Evolutionary conservation across 495 filamentous ascomycete genomes (phyloP), one percentile per base, ranked within the genome.

Genomic region (Lasiosphaeris hirsuta): DNA sequence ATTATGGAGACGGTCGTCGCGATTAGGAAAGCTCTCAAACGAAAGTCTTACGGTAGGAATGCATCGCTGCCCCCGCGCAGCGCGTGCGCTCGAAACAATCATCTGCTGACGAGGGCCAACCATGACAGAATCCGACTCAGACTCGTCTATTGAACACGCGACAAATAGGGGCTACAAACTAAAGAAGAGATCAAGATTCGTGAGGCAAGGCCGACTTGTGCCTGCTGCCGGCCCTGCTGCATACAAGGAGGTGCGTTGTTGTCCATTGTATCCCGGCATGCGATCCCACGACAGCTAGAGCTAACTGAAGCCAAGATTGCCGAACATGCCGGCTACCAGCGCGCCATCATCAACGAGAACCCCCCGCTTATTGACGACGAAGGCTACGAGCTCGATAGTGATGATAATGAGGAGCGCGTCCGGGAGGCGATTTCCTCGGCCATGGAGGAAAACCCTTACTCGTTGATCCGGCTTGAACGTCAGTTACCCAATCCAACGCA

Each of bases 131-230:
- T 89, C 89, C 43, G 92, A 93, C 65, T 90, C 90, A 17, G 94
- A 97, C 70, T 88, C 90, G 60, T 82, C 86, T 42, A 89, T 94
- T 64, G 81, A 84, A 41, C 82, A 85, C 67, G 84, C 84, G 51
- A 92, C 89, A 7, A 97, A 96, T 71, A 89, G 93, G 64, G 91
- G 90, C 45, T 89, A 96, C 69, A 99, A 96, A 69, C 81, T 97
- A 56, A 89, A 89, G 72, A 87, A 82, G 64, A 89, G 89, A 66
- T 86, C 92, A 41, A 81, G 84, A 68, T 90, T 88, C 72, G 84
- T 95, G 42, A 87, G 86, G 54, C 83, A 90, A 66, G 90, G 90
- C 40, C 84, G 85, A 44, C 72, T 94, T 58, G 84, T 88, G 34
- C 81, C 83, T 45, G 76, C 87, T 2, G 82, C 80, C 46, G 85